These are phyloP conservation scores for Chaetothyriales sp. DNA, from an alignment of 2,329 filamentous ascomycete genomes.

Conservation along the genomic window DNA sequence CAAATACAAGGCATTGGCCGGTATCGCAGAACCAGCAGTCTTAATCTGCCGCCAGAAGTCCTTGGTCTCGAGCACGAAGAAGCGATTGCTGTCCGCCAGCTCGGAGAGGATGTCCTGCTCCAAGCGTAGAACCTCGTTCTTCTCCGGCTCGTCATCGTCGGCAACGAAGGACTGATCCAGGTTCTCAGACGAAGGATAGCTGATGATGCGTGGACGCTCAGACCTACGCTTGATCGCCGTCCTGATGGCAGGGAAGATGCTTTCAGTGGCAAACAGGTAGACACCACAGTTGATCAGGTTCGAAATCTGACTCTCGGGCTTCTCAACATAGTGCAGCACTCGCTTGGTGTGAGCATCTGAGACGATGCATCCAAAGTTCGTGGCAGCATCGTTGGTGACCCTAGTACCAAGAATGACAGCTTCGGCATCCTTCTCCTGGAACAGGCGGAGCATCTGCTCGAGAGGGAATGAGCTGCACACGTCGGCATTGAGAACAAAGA, in stretches of 20 bases:
- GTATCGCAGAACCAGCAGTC: slow-evolving; percentile 90
- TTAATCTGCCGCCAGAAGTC: slow-evolving; percentile 99
- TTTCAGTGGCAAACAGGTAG: slow-evolving; percentile 90
- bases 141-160: slow-evolving; percentile 57
- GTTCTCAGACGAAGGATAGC: slow-evolving; percentile 93
- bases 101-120: slow-evolving; percentile 96
- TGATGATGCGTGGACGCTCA: slow-evolving; percentile 75
- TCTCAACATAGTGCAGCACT: slow-evolving; percentile 97
- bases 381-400: slow-evolving; percentile 77
- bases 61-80: slow-evolving; percentile 96
- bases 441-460: slow-evolving; percentile 85
- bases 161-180: slow-evolving; percentile 56
- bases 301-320: slow-evolving; percentile 92
- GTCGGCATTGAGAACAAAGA: slow-evolving; percentile 96
- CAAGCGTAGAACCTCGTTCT: slow-evolving; percentile 77
- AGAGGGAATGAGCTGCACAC: slow-evolving; percentile 98
- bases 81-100: slow-evolving; percentile 90
- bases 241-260: slow-evolving; percentile 90
- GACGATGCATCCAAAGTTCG: slow-evolving; percentile 96
- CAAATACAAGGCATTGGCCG: slow-evolving; percentile 90
- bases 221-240: slow-evolving; percentile 89
- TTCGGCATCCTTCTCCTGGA: slow-evolving; percentile 89
- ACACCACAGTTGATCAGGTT: slow-evolving; percentile 99
- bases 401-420: slow-evolving; percentile 89
- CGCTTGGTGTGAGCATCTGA: slow-evolving; percentile 85